A percentile compares a stretch with the other conserved stretches of the same genome.
Evolutionary conservation across 2,329 filamentous ascomycete genomes (phyloP).

Genomic region (Talaromyces pinophilus): DNA sequence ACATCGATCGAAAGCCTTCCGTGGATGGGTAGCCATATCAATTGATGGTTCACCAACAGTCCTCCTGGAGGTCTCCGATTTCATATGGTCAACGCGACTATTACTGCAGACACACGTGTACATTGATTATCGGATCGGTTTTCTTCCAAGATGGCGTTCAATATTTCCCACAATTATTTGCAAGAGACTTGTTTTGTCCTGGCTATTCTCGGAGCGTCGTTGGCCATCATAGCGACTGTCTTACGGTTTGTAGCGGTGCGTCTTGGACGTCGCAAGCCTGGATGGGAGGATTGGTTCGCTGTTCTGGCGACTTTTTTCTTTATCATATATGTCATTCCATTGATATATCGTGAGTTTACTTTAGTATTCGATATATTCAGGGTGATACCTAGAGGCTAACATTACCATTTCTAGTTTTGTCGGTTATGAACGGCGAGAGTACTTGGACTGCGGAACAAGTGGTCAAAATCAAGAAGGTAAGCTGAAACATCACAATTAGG

Average conservation of each 20-base stretch:
- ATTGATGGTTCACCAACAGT: too few relatives aligned
- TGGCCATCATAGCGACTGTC: slow-evolving; percentile 13
- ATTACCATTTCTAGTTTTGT: slow-evolving; percentile 5
- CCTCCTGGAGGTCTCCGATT: too few relatives aligned
- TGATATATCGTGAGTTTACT: slow-evolving; percentile 18
- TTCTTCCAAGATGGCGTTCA: slow-evolving; percentile 6
- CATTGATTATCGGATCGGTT: background rate
- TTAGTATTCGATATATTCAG: background rate
- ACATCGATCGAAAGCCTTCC: too few relatives aligned
- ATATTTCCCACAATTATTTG: slow-evolving; percentile 12
- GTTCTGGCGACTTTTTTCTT: slow-evolving; percentile 19
- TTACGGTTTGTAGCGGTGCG: slow-evolving; percentile 16
- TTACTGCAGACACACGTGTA: too few relatives aligned
- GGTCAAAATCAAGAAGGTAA: slow-evolving; percentile 19
- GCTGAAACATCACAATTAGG: background rate
- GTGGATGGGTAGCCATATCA: too few relatives aligned
- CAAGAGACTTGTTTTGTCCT: slow-evolving; percentile 19
- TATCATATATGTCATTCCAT: slow-evolving; percentile 17
- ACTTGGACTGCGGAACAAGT: slow-evolving; percentile 7
- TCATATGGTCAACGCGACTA: background rate
- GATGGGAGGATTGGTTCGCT: slow-evolving; percentile 17
- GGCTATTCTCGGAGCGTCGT: slow-evolving; percentile 12
- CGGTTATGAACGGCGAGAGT: slow-evolving; percentile 16
- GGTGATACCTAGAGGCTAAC: background rate
- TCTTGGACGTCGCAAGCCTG: slow-evolving; percentile 8